phyloP scores from a whole-genome alignment of 805 yeast species.

The Kodamaea kakaduensis region DNA sequence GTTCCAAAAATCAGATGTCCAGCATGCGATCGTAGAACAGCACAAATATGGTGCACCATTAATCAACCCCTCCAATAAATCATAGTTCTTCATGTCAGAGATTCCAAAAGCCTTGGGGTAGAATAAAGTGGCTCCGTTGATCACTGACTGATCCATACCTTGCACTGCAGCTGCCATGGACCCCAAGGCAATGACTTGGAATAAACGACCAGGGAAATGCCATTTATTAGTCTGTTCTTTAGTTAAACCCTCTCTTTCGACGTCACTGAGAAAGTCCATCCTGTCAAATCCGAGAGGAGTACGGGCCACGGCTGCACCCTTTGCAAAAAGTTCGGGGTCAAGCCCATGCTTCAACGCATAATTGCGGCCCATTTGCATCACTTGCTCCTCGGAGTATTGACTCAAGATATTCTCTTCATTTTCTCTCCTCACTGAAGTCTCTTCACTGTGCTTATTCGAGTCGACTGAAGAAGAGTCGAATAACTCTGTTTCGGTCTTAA shows the following conservation, averaged over 20 bases:
- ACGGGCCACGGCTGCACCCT: constrained; percentile 59
- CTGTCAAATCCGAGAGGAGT: constrained; percentile 53
- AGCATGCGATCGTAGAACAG: constrained; percentile 53
- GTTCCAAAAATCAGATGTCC: constrained; percentile 57
- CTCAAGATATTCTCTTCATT: constrained; percentile 50
- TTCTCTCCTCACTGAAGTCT: too few relatives aligned
- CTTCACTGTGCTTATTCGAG: not conserved
- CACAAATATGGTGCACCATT: constrained; percentile 64
- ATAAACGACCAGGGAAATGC: constrained; percentile 45
- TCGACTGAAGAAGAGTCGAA: not conserved
- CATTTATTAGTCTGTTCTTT: constrained; percentile 41
- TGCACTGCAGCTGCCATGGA: constrained; percentile 70
- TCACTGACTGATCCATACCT: constrained; percentile 72
- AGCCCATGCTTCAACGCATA: constrained; percentile 55
- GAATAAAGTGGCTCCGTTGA: constrained; percentile 62
- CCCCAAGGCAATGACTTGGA: constrained; percentile 53
- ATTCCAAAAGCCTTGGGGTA: constrained; percentile 57
- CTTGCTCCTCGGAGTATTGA: constrained; percentile 59
- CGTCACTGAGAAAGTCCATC: constrained; percentile 46
- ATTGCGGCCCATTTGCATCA: constrained; percentile 64
- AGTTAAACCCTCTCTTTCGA: constrained; percentile 48
- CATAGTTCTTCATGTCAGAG: constrained; percentile 34
- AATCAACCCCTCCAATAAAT: constrained; percentile 57
- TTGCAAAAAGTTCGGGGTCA: constrained; percentile 56
- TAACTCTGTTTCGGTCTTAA: too few relatives aligned